Evolutionary conservation across 768 basidiomycete genomes (phyloP).

Genomic region (Lentinula sp.): DNA sequence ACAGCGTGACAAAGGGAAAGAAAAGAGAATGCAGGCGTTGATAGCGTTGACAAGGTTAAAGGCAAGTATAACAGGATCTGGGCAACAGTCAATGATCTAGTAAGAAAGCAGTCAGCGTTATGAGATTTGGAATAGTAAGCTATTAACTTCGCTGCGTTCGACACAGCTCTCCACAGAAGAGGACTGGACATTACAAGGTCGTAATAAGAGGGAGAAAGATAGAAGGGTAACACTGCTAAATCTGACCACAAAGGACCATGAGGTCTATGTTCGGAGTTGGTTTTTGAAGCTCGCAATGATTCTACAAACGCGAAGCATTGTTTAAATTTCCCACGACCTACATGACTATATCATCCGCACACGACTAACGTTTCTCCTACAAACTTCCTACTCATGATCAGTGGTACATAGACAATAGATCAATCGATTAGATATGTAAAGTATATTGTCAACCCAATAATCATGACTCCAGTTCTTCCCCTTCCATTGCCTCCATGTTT

Average conservation of each 20-base stretch:
- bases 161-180: slow-evolving; percentile 3
- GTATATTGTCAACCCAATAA: too few species aligned
- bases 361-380: too few species aligned
- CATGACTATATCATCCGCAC: too few species aligned
- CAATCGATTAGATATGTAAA: too few species aligned
- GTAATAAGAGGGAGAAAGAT: not conserved
- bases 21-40: slow-evolving; percentile 71
- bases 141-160: slow-evolving; percentile 1
- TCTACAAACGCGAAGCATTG: too few species aligned
- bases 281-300: not conserved
- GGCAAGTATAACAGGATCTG: slow-evolving; percentile 84
- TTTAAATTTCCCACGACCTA: too few species aligned
- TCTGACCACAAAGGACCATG: not conserved
- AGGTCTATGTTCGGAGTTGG: not conserved
- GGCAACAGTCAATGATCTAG: slow-evolving; percentile 66
- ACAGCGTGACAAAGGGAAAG: slow-evolving; percentile 72
- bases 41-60: slow-evolving; percentile 78
- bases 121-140: not conserved
- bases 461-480: not conserved
- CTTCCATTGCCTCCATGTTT: not conserved
- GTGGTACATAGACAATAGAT: not conserved
- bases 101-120: slow-evolving; percentile 6
- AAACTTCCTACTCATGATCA: not conserved
- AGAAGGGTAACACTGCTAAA: not conserved
- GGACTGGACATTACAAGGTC: slow-evolving; percentile 6